Evolutionary conservation across 2,329 filamentous ascomycete genomes (phyloP), one percentile per base, ranked within the genome.

Genomic region (Simplicillium aogashimaense): DNA sequence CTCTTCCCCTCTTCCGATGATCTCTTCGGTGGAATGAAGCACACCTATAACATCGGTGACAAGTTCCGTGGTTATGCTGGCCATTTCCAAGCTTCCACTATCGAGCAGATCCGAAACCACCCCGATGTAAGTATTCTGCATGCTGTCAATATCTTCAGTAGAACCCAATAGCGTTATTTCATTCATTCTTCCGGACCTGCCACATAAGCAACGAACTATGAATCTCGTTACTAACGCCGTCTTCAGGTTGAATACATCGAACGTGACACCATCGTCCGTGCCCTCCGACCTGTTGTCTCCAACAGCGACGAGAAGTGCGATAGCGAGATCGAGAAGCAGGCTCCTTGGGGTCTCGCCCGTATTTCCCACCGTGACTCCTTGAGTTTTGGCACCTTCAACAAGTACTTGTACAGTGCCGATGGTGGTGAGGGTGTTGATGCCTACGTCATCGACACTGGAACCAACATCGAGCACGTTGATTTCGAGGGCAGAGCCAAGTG

Each of bases 311-410:
- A 64, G 43, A 60, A 58, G 40, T 76, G 71, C 51, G 59, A 65
- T n/a, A 63, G 66, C 48, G 74, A 83, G 58, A 71, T 78, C 7
- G 87, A 98, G 78, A 92, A 87, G 74, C 83, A 86, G 63, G 86
- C 94, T 48, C 92, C 92, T n/a, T 98, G 94, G 92, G 92, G 94
- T 70, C 77, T 98, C 50, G 92, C 94, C 53, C 87, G 92, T 79
- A 86, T 98, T 68, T 98, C 92, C 29, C 92, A 98, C 74, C 86
- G 92, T 53, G 74, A 92, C 50, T 74, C 75, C 48, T 76, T 98
- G 51, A 83, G 76, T 62, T 97, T 98, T 60, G 83, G 85, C 53
- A 89, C 79, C 63, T 97, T 92, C 72, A 97, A 95, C 78, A 95
- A 97, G 72, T 98, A 98, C 73, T 76, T 97, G 30, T 98, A 92